These are phyloP conservation scores for Podospora bellae-mahoneyi DNA, from an alignment of 495 filamentous ascomycete species.

Conservation along the genomic window DNA sequence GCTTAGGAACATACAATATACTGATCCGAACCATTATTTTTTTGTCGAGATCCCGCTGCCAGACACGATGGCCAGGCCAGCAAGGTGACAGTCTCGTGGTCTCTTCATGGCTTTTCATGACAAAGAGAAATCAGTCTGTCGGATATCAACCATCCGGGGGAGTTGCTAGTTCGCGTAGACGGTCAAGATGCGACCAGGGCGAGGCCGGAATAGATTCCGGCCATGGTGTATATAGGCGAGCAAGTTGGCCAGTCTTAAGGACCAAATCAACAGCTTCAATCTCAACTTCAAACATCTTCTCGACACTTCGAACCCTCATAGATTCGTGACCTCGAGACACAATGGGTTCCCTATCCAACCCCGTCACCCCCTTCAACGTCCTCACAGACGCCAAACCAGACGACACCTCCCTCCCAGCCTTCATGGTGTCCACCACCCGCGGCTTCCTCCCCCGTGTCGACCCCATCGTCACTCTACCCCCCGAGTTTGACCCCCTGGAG, in stretches of 20 bases:
- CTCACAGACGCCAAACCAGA: constrained; percentile 40
- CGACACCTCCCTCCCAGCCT: constrained; percentile 61
- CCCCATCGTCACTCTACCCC: constrained; percentile 58
- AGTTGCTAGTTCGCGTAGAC: constrained; percentile 29
- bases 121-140: constrained; percentile 15
- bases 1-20: background rate
- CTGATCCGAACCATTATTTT: background rate
- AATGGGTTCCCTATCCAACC: constrained; percentile 36
- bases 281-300: constrained; percentile 13
- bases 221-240: constrained; percentile 31
- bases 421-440: constrained; percentile 80
- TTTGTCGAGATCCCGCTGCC: background rate
- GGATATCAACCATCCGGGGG: background rate
- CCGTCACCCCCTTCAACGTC: constrained; percentile 36
- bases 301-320: background rate
- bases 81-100: constrained; percentile 1
- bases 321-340: constrained; percentile 8
- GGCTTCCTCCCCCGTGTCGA: constrained; percentile 73
- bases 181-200: constrained; percentile 37
- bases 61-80: background rate
- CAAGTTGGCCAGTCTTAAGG: constrained; percentile 1
- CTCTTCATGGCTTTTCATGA: constrained; percentile 5
- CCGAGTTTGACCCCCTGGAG: constrained; percentile 65
- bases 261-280: constrained; percentile 4
- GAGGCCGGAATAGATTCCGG: constrained; percentile 65